Evolutionary conservation across 2,329 filamentous ascomycete genomes (phyloP).

Genomic region (Aspergillus sclerotialis): DNA sequence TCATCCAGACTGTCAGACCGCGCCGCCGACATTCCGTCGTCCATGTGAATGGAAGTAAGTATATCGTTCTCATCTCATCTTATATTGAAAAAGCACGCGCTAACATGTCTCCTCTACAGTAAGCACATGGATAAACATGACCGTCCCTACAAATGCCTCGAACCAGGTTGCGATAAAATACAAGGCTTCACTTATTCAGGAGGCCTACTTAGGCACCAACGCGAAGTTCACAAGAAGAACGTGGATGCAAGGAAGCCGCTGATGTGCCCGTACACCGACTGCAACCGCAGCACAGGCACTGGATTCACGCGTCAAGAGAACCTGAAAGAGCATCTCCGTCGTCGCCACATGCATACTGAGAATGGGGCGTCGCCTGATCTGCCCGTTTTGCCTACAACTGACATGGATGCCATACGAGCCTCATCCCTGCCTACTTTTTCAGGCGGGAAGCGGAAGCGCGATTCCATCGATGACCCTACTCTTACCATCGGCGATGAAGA

Average conservation of each 20-base stretch:
- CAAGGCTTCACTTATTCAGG: slow-evolving; percentile 94
- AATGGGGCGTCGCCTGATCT: slow-evolving; percentile 23
- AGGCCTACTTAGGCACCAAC: slow-evolving; percentile 79
- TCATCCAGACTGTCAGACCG: slow-evolving; percentile 60
- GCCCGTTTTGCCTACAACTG: slow-evolving; percentile 22
- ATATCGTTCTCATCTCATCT: slow-evolving; percentile 15
- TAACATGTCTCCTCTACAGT: slow-evolving; percentile 41
- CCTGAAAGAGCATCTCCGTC: slow-evolving; percentile 82
- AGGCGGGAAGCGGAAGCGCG: slow-evolving; percentile 29
- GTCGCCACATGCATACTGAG: slow-evolving; percentile 63
- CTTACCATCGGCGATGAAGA: slow-evolving; percentile 25
- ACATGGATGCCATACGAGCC: slow-evolving; percentile 20
- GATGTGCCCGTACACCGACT: slow-evolving; percentile 77
- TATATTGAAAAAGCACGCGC: slow-evolving; percentile 5
- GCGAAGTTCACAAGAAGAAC: slow-evolving; percentile 88
- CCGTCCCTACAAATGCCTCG: slow-evolving; percentile 78
- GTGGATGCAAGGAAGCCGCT: slow-evolving; percentile 81
- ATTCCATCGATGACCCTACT: slow-evolving; percentile 21
- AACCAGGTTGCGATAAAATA: slow-evolving; percentile 80
- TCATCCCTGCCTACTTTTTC: slow-evolving; percentile 19
- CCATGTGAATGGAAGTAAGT: slow-evolving; percentile 94
- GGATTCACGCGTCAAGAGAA: slow-evolving; percentile 94
- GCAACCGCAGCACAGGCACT: slow-evolving; percentile 80
- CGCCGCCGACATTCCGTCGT: slow-evolving; percentile 61
- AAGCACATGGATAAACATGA: slow-evolving; percentile 99